Percentiles rank a stretch among this genome's conserved stretches.
Conservation (phyloP, 2,329 filamentous ascomycete genomes). For the Calcarisporium arbuscula region DNA sequence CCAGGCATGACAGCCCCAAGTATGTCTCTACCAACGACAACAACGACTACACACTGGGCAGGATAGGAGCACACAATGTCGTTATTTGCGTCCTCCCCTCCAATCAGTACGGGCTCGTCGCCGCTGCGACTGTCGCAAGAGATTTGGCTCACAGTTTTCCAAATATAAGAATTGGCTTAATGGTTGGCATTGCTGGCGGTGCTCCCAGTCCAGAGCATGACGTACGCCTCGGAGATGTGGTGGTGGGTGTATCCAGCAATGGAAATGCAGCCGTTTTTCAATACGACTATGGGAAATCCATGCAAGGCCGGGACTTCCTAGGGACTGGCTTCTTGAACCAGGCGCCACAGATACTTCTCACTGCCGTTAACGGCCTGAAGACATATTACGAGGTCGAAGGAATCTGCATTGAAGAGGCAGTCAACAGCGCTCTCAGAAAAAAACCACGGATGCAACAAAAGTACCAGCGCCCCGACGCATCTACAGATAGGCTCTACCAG, state of each 20-base stretch:
- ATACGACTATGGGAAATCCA: constrained; percentile 18
- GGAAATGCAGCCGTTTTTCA: constrained; percentile 16
- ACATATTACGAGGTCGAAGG: constrained; percentile 7
- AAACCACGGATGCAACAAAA: constrained; percentile 7
- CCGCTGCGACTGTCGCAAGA: constrained; percentile 17
- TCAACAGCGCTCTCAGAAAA: constrained; percentile 4
- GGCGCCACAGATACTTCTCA: constrained; percentile 10
- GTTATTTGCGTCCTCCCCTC: constrained; percentile 14
- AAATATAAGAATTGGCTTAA: constrained; percentile 19
- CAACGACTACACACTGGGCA: constrained; percentile 13
- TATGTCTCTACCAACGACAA: constrained; percentile 17
- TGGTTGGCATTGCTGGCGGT: constrained; percentile 20
- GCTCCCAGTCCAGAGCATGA: constrained; percentile 26
- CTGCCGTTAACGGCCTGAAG: constrained; percentile 9
- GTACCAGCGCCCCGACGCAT: constrained; percentile 7
- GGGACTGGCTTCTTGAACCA: constrained; percentile 12
- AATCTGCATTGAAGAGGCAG: constrained; percentile 8
- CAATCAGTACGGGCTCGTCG: constrained; percentile 11
- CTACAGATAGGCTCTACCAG: constrained; percentile 9
- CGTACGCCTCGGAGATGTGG: constrained; percentile 24
- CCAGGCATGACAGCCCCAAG: constrained; percentile 14
- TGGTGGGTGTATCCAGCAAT: constrained; percentile 9
- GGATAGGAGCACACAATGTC: constrained; percentile 12
- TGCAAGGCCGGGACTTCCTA: constrained; percentile 12
- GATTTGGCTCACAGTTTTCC: constrained; percentile 23